phyloP scores from a whole-genome alignment of 1,284 basidiomycete species.

The Fomitiporia mediterranea region DNA sequence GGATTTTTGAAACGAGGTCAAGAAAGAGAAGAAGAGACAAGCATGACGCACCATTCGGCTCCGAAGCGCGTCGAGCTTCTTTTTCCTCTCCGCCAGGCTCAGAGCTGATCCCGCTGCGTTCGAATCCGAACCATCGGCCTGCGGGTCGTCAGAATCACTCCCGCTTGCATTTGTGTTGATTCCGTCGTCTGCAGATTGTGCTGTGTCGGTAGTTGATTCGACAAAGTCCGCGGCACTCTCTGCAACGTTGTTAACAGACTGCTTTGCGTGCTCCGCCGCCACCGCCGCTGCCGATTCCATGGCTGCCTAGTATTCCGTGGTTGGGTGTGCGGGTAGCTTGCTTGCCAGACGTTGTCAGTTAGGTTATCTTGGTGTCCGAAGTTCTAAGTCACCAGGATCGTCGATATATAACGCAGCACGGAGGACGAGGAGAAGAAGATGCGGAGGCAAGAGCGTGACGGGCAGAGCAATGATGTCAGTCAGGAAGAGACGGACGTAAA shows the following conservation, averaged over 20 bases:
- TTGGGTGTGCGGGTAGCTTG: too few species aligned
- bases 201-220: constrained; percentile 11
- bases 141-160: not conserved
- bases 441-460: not conserved
- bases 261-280: not conserved
- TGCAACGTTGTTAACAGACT: not conserved
- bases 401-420: not conserved
- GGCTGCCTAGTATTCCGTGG: too few species aligned
- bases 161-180: not conserved
- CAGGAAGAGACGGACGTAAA: too few species aligned
- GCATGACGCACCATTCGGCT: constrained; percentile 40
- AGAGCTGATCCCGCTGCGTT: constrained; percentile 9
- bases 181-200: not conserved
- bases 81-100: constrained; percentile 38
- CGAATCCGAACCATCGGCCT: not conserved
- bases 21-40: not conserved
- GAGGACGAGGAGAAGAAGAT: not conserved
- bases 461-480: too few species aligned
- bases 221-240: constrained; percentile 14
- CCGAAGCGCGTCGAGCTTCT: constrained; percentile 43
- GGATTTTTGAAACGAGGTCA: not conserved
- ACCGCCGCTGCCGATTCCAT: not conserved
- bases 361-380: too few species aligned
- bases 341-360: too few species aligned
- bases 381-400: not conserved